Evolutionary conservation across 148 eudicot species (phyloP).

Genomic region (Fallopia convolvulus): DNA sequence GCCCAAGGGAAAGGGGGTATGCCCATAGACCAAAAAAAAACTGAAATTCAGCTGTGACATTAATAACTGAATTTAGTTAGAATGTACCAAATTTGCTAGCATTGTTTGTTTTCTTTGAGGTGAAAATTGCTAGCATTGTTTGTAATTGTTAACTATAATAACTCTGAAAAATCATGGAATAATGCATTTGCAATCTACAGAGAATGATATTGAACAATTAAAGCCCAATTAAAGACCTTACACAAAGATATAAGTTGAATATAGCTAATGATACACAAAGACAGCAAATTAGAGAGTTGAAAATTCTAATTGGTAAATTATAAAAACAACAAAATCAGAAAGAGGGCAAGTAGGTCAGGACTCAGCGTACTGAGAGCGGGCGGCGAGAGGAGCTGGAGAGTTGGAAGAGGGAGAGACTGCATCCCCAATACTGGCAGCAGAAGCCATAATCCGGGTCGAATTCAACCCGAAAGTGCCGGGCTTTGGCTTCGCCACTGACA

Average conservation of each 20-base stretch:
- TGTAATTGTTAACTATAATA: neutral
- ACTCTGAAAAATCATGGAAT: neutral
- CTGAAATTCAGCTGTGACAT: too few species aligned
- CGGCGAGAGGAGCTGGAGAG: neutral
- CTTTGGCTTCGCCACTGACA: conserved; percentile 15
- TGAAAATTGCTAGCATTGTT: neutral
- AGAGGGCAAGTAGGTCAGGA: neutral
- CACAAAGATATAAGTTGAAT: neutral
- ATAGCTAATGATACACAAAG: neutral
- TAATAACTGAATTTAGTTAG: too few species aligned
- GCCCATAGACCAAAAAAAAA: too few species aligned
- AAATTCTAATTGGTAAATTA: neutral
- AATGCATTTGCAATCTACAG: neutral
- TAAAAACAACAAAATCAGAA: neutral
- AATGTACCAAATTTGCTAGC: neutral
- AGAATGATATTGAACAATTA: neutral
- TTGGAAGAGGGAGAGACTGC: conserved; percentile 22
- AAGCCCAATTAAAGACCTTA: too few species aligned
- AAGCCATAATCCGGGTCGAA: conserved; percentile 6
- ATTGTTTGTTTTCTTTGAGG: too few species aligned
- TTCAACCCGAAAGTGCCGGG: conserved; percentile 10
- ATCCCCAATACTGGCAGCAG: conserved; percentile 16
- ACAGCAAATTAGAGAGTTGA: neutral
- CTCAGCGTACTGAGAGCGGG: conserved; percentile 22
- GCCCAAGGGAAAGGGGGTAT: too few species aligned